phyloP scores from a whole-genome alignment of 140 eudicot species.

The Anethum foeniculum region DNA sequence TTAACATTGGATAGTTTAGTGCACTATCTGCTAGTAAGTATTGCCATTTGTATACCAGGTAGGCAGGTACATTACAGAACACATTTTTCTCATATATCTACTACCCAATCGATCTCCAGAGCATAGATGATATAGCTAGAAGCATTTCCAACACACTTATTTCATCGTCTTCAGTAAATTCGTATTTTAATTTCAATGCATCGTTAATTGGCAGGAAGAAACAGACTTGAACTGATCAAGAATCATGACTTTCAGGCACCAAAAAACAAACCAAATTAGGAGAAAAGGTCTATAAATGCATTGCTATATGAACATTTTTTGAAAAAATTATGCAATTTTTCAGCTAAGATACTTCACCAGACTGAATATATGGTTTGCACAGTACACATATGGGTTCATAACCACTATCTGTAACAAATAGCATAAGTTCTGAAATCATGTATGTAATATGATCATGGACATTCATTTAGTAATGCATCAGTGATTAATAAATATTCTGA shows the following conservation, averaged over 20 bases:
- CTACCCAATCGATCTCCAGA: background rate
- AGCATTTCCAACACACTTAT: background rate
- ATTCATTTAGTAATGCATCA: no score
- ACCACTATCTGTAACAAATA: no score
- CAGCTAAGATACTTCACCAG: background rate
- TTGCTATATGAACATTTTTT: background rate
- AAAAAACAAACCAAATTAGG: background rate
- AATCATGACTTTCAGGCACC: background rate
- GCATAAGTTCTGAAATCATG: no score
- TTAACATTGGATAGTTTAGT: no score
- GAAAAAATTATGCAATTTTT: background rate
- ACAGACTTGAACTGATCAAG: background rate
- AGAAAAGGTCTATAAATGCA: background rate
- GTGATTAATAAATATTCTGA: no score
- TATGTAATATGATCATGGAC: no score
- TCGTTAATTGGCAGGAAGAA: background rate
- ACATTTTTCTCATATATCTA: background rate
- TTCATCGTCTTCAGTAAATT: background rate
- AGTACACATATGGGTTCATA: no score
- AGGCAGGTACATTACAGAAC: no score
- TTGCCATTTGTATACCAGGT: no score
- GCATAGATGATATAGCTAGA: background rate
- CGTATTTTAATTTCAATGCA: background rate
- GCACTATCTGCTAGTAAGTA: no score
- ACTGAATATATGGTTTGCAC: no score